These are phyloP conservation scores for Alternaria rosae DNA, from an alignment of 2,329 filamentous ascomycete genomes.

Conservation along the genomic window DNA sequence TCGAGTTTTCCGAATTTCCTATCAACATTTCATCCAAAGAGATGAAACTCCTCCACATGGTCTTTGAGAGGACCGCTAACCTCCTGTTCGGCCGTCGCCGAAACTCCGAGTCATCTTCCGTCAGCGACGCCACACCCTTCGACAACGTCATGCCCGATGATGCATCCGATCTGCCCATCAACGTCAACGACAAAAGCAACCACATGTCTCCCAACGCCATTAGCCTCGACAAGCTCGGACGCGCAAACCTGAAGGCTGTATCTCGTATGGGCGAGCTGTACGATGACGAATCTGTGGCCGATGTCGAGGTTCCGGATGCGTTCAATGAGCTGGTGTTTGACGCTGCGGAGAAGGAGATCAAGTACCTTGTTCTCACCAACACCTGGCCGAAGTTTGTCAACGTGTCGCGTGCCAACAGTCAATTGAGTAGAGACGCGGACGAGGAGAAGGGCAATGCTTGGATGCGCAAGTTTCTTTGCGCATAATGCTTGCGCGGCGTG, in stretches of 20 bases:
- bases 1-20: slow-evolving; percentile 45
- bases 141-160: slow-evolving; percentile 25
- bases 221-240: slow-evolving; percentile 38
- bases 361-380: slow-evolving; percentile 47
- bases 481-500: background rate
- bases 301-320: slow-evolving; percentile 30
- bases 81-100: slow-evolving; percentile 30
- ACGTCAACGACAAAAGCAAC: slow-evolving; percentile 24
- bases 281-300: slow-evolving; percentile 23
- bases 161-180: slow-evolving; percentile 19
- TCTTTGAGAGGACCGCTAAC: slow-evolving; percentile 36
- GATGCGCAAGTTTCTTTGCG: slow-evolving; percentile 16
- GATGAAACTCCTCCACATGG: slow-evolving; percentile 35
- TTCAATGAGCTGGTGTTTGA: slow-evolving; percentile 43
- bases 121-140: slow-evolving; percentile 38
- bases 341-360: slow-evolving; percentile 42
- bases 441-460: slow-evolving; percentile 21
- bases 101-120: slow-evolving; percentile 23
- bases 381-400: slow-evolving; percentile 49
- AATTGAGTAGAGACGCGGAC: slow-evolving; percentile 22
- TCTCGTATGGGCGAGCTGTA: slow-evolving; percentile 28
- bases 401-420: slow-evolving; percentile 29
- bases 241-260: slow-evolving; percentile 38
- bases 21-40: slow-evolving; percentile 45
- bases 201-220: background rate